A percentile compares a stretch with the other conserved stretches of the same genome.
Evolutionary conservation across 805 yeast genomes (phyloP).

Genomic region (Candida ponderosae): DNA sequence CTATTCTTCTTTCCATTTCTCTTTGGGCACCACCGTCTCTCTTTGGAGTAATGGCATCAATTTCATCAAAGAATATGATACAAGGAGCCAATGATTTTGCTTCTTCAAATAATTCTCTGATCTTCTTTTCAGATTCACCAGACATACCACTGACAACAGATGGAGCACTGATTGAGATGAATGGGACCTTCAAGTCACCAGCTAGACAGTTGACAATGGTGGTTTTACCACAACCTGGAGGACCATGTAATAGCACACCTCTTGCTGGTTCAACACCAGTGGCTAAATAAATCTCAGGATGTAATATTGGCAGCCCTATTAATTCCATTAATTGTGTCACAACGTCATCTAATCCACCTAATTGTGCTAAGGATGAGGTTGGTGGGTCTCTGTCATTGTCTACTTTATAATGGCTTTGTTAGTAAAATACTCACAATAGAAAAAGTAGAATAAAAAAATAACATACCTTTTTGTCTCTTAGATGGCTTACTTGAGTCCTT

Average conservation of each 20-base stretch:
- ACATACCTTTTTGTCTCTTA: conserved; percentile 32
- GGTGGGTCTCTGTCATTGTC: conserved; percentile 66
- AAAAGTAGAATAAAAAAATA: not conserved
- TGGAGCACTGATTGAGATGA: conserved; percentile 87
- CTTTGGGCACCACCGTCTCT: conserved; percentile 97
- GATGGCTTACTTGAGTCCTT: conserved; percentile 30
- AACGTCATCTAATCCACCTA: conserved; percentile 89
- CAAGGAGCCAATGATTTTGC: conserved; percentile 90
- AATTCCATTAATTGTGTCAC: conserved; percentile 82
- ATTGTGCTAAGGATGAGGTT: conserved; percentile 51
- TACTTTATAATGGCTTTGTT: conserved; percentile 12
- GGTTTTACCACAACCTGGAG: conserved; percentile 99
- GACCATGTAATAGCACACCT: conserved; percentile 91
- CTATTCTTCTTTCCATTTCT: conserved; percentile 96
- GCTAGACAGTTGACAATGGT: conserved; percentile 95
- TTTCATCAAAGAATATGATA: conserved; percentile 88
- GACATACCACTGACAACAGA: conserved; percentile 97
- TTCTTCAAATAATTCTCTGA: conserved; percentile 89
- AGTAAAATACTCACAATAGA: conserved; percentile 19
- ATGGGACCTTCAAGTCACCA: conserved; percentile 90
- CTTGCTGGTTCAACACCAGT: conserved; percentile 95
- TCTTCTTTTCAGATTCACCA: conserved; percentile 95
- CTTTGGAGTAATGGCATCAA: conserved; percentile 96
- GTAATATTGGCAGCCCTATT: conserved; percentile 85
- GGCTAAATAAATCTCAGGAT: conserved; percentile 82